phyloP scores from a whole-genome alignment of 768 basidiomycete genomes.

The Gloeophyllum trabeum region DNA sequence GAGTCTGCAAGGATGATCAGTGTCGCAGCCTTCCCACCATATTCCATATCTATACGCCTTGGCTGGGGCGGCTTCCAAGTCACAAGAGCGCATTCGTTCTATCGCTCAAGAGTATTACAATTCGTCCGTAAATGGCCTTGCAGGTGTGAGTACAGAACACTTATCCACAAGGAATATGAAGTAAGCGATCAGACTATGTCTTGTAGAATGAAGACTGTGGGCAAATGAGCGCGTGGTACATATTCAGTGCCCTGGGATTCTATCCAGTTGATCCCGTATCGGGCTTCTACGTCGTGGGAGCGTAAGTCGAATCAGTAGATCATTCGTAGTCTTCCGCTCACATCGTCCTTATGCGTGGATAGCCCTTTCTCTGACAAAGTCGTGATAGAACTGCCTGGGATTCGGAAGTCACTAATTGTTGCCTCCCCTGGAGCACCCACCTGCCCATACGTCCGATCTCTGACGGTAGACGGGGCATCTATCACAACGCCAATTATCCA shows the following conservation, averaged over 20 bases:
- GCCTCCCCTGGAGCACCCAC: slow-evolving; percentile 42
- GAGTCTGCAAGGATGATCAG: not conserved
- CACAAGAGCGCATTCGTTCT: slow-evolving; percentile 59
- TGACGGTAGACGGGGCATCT: slow-evolving; percentile 41
- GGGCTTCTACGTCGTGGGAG: slow-evolving; percentile 65
- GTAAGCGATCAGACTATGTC: not conserved
- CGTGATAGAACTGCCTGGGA: slow-evolving; percentile 40
- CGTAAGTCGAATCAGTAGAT: slow-evolving; percentile 27
- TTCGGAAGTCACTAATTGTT: slow-evolving; percentile 32
- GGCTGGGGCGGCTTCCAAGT: slow-evolving; percentile 58
- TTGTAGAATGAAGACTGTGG: slow-evolving; percentile 79
- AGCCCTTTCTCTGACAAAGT: slow-evolving; percentile 45
- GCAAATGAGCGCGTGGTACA: slow-evolving; percentile 86
- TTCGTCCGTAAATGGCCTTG: slow-evolving; percentile 54
- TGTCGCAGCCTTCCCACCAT: slow-evolving; percentile 64
- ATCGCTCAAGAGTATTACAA: slow-evolving; percentile 60
- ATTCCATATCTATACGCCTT: slow-evolving; percentile 76
- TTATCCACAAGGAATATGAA: slow-evolving; percentile 1
- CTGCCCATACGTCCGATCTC: slow-evolving; percentile 47
- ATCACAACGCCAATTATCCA: slow-evolving; percentile 36
- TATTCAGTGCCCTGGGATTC: slow-evolving; percentile 75
- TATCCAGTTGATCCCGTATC: slow-evolving; percentile 80
- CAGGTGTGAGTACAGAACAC: slow-evolving; percentile 38
- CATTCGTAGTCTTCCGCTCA: not conserved
- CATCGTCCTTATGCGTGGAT: not conserved